Percentiles rank a stretch among this genome's conserved stretches.
Evolutionary conservation across 2,329 filamentous ascomycete genomes (phyloP).

Genomic region (Claviceps sp.): DNA sequence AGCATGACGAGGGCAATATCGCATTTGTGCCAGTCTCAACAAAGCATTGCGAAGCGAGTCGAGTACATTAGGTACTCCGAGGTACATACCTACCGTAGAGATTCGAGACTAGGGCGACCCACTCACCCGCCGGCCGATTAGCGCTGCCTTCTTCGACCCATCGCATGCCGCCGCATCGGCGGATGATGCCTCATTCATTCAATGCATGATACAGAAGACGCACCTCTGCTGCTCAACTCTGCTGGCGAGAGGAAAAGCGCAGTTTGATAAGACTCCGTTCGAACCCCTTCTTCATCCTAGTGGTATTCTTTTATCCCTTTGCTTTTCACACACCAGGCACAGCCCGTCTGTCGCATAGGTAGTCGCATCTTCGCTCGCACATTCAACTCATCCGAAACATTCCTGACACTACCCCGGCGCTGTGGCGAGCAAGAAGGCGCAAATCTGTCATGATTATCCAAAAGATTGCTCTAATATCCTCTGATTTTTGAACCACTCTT

Average conservation of each 20-base stretch:
- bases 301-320: background rate
- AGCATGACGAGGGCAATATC: too few species aligned
- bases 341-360: background rate
- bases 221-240: background rate
- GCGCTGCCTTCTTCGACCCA: background rate
- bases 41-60: too few species aligned
- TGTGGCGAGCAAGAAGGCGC: background rate
- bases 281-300: background rate
- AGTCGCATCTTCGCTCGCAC: background rate
- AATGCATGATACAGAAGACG: background rate
- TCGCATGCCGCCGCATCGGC: background rate
- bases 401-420: background rate
- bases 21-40: too few species aligned
- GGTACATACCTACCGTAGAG: too few species aligned
- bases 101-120: background rate
- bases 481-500: background rate
- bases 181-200: background rate
- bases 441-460: background rate
- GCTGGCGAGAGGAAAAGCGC: constrained; percentile 3
- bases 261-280: background rate
- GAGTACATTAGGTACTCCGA: too few species aligned
- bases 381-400: background rate
- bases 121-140: background rate
- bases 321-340: background rate
- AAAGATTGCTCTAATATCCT: too few species aligned